Conservation (phyloP, 441 rosid species). For the Populus tomentosa region DNA sequence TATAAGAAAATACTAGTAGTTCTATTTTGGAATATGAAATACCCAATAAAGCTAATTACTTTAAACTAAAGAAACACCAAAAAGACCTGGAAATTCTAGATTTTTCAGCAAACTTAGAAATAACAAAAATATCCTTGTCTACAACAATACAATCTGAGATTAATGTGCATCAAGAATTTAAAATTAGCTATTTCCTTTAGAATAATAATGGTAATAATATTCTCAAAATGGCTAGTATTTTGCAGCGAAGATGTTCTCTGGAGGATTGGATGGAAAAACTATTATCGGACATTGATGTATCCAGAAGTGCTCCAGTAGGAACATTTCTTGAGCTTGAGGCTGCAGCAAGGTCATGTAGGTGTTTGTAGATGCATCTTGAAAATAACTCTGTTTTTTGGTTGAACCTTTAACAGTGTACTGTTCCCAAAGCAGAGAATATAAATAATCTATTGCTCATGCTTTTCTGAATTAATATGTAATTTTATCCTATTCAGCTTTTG, state of each 20-base stretch:
- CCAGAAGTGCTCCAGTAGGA: slow-evolving; percentile 77
- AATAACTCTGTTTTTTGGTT: background rate
- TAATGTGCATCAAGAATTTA: slow-evolving; percentile 11
- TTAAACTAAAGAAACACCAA: too few relatives aligned
- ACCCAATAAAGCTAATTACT: too few relatives aligned
- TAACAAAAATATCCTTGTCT: too few relatives aligned
- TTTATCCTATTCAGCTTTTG: slow-evolving; percentile 54
- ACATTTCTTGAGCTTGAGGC: slow-evolving; percentile 97
- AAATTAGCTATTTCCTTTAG: slow-evolving; percentile 11
- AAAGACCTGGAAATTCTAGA: too few relatives aligned
- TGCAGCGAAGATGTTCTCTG: slow-evolving; percentile 85
- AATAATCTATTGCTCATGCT: slow-evolving; percentile 12
- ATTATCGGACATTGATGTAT: slow-evolving; percentile 78
- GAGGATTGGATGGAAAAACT: slow-evolving; percentile 95
- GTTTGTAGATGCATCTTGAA: slow-evolving; percentile 22
- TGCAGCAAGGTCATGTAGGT: slow-evolving; percentile 90
- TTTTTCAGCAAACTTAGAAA: too few relatives aligned
- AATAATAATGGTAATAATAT: slow-evolving; percentile 21
- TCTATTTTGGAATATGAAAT: too few relatives aligned
- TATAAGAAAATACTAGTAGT: too few relatives aligned
- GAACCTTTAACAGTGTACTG: slow-evolving; percentile 5
- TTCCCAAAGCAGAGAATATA: background rate
- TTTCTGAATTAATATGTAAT: slow-evolving; percentile 16
- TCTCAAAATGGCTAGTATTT: slow-evolving; percentile 47
- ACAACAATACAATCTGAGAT: too few relatives aligned